These are phyloP conservation scores for Penicillium crystallinum DNA, from an alignment of 495 filamentous ascomycete genomes.

Conservation along the genomic window DNA sequence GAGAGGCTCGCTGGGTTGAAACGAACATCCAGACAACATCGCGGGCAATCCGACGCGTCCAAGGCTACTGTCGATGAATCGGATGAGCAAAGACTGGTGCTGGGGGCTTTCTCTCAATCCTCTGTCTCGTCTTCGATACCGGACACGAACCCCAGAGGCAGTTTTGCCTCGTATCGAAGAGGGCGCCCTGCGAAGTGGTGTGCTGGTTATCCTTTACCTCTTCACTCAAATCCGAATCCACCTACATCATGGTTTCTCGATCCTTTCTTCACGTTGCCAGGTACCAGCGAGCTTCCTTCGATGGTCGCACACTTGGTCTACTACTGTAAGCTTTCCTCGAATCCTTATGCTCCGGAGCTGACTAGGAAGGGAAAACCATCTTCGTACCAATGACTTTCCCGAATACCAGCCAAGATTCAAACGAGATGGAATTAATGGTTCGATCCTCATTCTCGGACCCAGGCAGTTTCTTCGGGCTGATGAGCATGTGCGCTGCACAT, in stretches of 20 bases:
- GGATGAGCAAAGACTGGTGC: slow-evolving; percentile 10
- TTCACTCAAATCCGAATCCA: slow-evolving; percentile 16
- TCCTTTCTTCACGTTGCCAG: slow-evolving; percentile 29
- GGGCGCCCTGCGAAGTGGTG: slow-evolving; percentile 15
- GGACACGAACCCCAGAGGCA: background rate
- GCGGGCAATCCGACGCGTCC: slow-evolving; percentile 3
- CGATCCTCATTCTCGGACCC: slow-evolving; percentile 30
- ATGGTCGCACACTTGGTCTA: slow-evolving; percentile 24
- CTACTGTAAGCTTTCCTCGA: slow-evolving; percentile 26
- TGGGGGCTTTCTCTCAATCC: slow-evolving; percentile 15
- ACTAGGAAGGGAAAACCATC: slow-evolving; percentile 25
- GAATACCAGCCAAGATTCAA: slow-evolving; percentile 19
- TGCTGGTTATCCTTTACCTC: slow-evolving; percentile 9
- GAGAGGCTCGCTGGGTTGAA: slow-evolving; percentile 33
- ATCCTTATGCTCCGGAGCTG: slow-evolving; percentile 1
- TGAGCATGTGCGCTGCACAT: slow-evolving; percentile 37
- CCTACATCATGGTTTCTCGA: slow-evolving; percentile 28
- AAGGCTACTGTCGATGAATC: slow-evolving; percentile 2
- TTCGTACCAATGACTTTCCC: slow-evolving; percentile 38
- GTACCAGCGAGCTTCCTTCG: slow-evolving; percentile 17
- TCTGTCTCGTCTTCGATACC: slow-evolving; percentile 4
- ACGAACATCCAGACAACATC: slow-evolving; percentile 24
- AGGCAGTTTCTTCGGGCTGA: slow-evolving; percentile 33
- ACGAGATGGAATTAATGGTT: slow-evolving; percentile 25
- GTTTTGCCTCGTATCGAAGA: slow-evolving; percentile 5